Percentiles rank a stretch among this genome's conserved stretches.
These are phyloP conservation scores for Calocybe cyanea DNA, from an alignment of 768 basidiomycete species.

Conservation along the genomic window DNA sequence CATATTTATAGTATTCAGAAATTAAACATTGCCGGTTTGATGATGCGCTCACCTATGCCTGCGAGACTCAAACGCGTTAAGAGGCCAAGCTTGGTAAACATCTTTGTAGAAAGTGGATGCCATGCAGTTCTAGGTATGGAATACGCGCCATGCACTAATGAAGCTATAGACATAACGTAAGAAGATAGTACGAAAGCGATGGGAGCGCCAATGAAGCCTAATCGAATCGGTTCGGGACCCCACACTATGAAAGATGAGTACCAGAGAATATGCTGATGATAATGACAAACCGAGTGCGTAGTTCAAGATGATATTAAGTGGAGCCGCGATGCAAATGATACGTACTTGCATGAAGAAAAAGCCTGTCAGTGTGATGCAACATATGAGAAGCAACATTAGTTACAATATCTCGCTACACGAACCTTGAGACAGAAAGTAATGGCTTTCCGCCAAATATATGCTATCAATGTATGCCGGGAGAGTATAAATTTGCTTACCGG, in stretches of 20 bases:
- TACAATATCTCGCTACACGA: not conserved
- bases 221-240: conserved; percentile 70
- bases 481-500: no score
- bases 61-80: conserved; percentile 74
- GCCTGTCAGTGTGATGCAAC: conserved; percentile 40
- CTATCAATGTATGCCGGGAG: not conserved
- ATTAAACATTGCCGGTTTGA: not conserved
- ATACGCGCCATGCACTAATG: conserved; percentile 57
- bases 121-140: conserved; percentile 70
- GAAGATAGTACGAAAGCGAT: conserved; percentile 83
- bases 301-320: conserved; percentile 78
- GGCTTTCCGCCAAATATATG: conserved; percentile 29
- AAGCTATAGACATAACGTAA: conserved; percentile 66
- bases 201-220: conserved; percentile 92
- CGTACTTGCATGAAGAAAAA: conserved; percentile 85
- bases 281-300: conserved; percentile 64
- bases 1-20: not conserved
- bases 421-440: conserved; percentile 86
- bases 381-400: not conserved
- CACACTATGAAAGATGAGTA: conserved; percentile 47
- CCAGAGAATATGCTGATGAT: no score
- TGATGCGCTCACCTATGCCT: conserved; percentile 56
- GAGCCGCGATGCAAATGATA: conserved; percentile 77
- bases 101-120: conserved; percentile 63
- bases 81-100: conserved; percentile 64